Evolutionary conservation across 805 yeast species (phyloP).

Genomic region (Hanseniaspora thailandica): DNA sequence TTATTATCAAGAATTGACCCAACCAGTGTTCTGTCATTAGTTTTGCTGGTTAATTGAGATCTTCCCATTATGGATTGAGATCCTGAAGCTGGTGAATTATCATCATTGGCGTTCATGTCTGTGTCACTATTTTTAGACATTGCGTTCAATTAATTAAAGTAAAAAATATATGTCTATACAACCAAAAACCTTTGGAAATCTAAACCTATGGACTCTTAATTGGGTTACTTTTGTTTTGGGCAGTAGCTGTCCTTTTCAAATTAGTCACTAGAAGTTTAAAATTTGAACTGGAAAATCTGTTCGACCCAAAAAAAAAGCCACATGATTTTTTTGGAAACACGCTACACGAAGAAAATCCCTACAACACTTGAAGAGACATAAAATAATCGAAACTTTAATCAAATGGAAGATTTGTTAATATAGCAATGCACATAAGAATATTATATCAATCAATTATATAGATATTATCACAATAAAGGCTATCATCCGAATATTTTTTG

Average conservation of each 20-base stretch:
- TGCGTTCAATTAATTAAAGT: too few species aligned
- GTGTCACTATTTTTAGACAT: background rate
- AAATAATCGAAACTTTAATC: too few species aligned
- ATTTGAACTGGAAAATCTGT: too few species aligned
- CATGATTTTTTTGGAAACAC: too few species aligned
- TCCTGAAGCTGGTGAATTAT: background rate
- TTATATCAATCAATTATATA: background rate
- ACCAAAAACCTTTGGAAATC: too few species aligned
- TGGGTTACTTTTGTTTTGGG: too few species aligned
- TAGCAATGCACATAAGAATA: background rate
- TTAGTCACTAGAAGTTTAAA: too few species aligned
- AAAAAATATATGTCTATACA: too few species aligned
- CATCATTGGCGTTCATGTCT: background rate
- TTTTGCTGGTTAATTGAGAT: background rate
- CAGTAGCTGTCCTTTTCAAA: too few species aligned
- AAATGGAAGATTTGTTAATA: too few species aligned
- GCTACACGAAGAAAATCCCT: background rate
- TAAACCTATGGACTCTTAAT: too few species aligned
- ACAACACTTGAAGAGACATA: background rate
- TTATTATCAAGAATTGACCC: background rate
- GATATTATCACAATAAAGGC: background rate
- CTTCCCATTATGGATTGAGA: background rate
- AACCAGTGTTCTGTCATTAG: conserved; percentile 2
- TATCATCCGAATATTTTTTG: background rate
- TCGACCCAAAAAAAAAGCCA: too few species aligned